Percentiles rank a stretch among this genome's conserved stretches.
These are phyloP conservation scores for Trypanosoma theileri DNA, from an alignment of 208 protist species.

Conservation along the genomic window DNA sequence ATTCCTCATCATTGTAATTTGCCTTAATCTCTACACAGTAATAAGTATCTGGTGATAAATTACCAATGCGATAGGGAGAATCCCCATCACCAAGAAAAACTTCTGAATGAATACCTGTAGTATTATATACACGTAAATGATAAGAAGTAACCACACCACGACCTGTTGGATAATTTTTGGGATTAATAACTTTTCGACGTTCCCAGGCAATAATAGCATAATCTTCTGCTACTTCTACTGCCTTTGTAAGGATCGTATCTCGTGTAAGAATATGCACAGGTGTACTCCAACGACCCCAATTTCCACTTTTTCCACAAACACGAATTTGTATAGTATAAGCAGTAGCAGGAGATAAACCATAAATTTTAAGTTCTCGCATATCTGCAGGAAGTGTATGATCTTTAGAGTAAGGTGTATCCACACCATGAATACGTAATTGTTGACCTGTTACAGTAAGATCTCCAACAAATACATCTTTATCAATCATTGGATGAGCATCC, in stretches of 20 bases:
- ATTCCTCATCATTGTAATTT: conserved; percentile 93
- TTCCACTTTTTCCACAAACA: conserved; percentile 75
- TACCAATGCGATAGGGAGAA: conserved; percentile 84
- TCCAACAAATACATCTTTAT: conserved; percentile 65
- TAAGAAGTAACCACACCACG: conserved; percentile 85
- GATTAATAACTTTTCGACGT: conserved; percentile 75
- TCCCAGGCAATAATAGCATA: conserved; percentile 87
- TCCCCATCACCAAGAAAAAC: conserved; percentile 86
- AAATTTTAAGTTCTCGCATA: conserved; percentile 86
- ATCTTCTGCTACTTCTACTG: conserved; percentile 90
- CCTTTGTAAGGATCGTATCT: conserved; percentile 76
- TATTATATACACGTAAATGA: conserved; percentile 90
- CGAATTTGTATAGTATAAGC: conserved; percentile 90
- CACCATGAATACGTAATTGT: conserved; percentile 86
- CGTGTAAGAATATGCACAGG: conserved; percentile 86
- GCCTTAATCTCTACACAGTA: conserved; percentile 92
- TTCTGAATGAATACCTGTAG: conserved; percentile 66
- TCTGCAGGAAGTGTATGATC: conserved; percentile 81
- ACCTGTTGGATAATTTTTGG: conserved; percentile 81
- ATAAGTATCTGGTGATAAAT: conserved; percentile 84
- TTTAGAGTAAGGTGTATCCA: conserved; percentile 75
- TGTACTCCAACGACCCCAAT: conserved; percentile 87
- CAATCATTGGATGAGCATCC: conserved; percentile 38
- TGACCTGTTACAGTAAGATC: conserved; percentile 86
- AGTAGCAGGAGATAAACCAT: conserved; percentile 74